phyloP scores from a whole-genome alignment of 306 rosid species.

The Prunus fruticosa region DNA sequence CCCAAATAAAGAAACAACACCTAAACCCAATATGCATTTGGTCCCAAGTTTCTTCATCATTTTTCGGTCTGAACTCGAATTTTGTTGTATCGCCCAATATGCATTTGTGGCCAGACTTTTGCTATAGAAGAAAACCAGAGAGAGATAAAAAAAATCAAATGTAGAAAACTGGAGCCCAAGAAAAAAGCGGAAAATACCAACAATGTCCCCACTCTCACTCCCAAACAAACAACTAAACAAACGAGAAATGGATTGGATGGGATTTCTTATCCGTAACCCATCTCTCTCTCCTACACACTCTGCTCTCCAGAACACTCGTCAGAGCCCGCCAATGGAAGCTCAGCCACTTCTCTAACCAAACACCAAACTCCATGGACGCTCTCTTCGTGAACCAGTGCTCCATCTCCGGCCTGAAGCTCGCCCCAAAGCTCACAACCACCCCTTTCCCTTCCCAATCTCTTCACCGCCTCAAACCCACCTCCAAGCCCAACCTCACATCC shows the following conservation, averaged over 20 bases:
- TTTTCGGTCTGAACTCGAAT: no score
- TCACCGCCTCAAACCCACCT: slow-evolving; percentile 30
- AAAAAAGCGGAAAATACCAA: background rate
- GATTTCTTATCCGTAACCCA: slow-evolving; percentile 59
- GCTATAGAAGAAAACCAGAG: no score
- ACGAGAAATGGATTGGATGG: slow-evolving; percentile 40
- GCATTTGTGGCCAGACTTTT: no score
- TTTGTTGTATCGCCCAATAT: no score
- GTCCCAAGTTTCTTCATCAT: no score
- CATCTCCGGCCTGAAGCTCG: slow-evolving; percentile 48
- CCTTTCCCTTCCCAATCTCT: slow-evolving; percentile 14
- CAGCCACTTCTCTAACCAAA: background rate
- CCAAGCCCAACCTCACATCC: background rate
- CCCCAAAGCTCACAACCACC: slow-evolving; percentile 25
- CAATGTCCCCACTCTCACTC: slow-evolving; percentile 3
- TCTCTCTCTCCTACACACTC: background rate
- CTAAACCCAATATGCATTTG: no score
- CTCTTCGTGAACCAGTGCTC: slow-evolving; percentile 48
- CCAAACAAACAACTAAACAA: background rate
- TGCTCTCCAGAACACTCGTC: background rate
- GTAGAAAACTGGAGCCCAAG: background rate
- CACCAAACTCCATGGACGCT: slow-evolving; percentile 55
- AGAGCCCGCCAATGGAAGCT: slow-evolving; percentile 2
- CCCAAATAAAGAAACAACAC: no score
- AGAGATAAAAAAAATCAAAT: no score